Evolutionary conservation across 768 basidiomycete genomes (phyloP), one percentile per base, ranked within the genome.

Genomic region (Amanita muscaria): DNA sequence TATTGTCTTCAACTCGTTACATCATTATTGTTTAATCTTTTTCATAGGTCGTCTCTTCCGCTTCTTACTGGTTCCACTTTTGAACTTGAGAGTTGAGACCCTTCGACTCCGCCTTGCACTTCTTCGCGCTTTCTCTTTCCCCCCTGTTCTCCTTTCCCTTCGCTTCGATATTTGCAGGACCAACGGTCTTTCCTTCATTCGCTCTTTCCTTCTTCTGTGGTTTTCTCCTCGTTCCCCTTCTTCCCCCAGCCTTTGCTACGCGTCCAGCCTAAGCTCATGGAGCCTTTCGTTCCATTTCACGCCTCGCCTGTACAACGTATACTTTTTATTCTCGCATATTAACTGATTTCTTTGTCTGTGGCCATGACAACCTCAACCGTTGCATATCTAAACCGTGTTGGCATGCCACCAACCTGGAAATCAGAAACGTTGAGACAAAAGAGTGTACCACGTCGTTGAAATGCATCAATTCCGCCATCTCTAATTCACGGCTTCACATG

Each of bases 381-480:
- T 1, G 80, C 69, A 59, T 99, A 99, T 61, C 86, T 83, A 76
- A 99, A 99, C 9, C 90, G 83, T 0, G 92, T 98, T 2, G 91
- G 84, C 56, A 92, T 66, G 58, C 82, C 88, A 5, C 81, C 92
- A 40, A 94, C 82, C 93, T 93, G n/a, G n/a, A n/a, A n/a, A n/a
- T n/a, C n/a, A n/a, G n/a, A n/a, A n/a, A 22, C n/a, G 12, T 4
- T 6, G 5, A 21, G 9, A 42, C 11, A 33, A 40, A 30, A 23
- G 39, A 30, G 69, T 82, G 55, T 49, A 92, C 93, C 69, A 97
- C 77, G 55, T 94, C 93, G 61, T 97, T 97, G 67, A 97, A 94
- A 49, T 97, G 93, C 14, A 98, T 70, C 29, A 73, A 81, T n/a
- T n/a, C n/a, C n/a, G n/a, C n/a, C n/a, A n/a, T n/a, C n/a, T n/a